These are phyloP conservation scores for Penicillium goetzii DNA, from an alignment of 495 filamentous ascomycete species.

Conservation along the genomic window DNA sequence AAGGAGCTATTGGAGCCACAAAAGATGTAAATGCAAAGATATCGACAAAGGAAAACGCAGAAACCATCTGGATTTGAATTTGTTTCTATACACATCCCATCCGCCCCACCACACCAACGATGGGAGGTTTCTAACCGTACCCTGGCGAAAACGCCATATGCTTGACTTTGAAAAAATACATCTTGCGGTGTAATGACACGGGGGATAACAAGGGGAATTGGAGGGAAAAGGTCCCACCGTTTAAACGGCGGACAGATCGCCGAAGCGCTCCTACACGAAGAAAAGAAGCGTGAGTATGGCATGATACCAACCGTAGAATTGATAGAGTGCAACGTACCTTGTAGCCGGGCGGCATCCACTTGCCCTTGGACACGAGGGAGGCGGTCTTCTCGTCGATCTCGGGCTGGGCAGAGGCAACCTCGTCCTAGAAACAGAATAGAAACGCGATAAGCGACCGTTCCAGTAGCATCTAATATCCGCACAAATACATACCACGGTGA, in stretches of 20 bases:
- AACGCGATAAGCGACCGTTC: slow-evolving; percentile 24
- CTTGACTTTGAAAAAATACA: slow-evolving; percentile 41
- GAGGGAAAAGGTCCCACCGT: slow-evolving; percentile 36
- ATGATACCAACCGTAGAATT: not conserved
- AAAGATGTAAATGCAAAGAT: not conserved
- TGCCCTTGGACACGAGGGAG: slow-evolving; percentile 91
- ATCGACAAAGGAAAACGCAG: slow-evolving; percentile 26
- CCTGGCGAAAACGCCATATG: slow-evolving; percentile 33
- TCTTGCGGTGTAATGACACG: slow-evolving; percentile 41
- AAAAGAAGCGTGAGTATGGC: slow-evolving; percentile 12
- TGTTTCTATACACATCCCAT: slow-evolving; percentile 54
- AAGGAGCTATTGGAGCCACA: not conserved
- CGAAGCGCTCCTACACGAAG: slow-evolving; percentile 85
- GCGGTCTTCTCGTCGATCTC: slow-evolving; percentile 95
- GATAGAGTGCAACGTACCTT: slow-evolving; percentile 68
- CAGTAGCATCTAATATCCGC: not conserved
- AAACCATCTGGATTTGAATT: slow-evolving; percentile 45
- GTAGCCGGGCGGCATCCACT: slow-evolving; percentile 97
- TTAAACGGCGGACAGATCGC: slow-evolving; percentile 91
- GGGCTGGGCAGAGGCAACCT: slow-evolving; percentile 87
- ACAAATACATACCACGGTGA: slow-evolving; percentile 84
- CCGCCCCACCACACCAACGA: slow-evolving; percentile 32
- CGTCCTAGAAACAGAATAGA: slow-evolving; percentile 65
- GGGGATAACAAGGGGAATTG: slow-evolving; percentile 41
- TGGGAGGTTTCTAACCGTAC: slow-evolving; percentile 29